Conservation (phyloP, 768 basidiomycete species). For the Brasilioporus rufonigricans region DNA sequence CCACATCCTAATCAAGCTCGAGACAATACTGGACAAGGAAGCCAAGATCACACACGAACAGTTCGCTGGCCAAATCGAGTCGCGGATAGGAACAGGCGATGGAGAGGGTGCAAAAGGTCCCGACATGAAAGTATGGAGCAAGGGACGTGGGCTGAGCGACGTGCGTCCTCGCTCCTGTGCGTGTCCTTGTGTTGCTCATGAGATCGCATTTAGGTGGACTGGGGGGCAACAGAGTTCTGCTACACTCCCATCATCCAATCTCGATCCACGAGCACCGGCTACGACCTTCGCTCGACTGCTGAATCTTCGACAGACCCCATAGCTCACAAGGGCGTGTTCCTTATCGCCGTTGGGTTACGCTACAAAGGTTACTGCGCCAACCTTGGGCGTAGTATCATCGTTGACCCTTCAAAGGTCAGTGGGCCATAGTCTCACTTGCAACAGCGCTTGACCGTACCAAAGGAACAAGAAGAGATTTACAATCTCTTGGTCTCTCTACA, state of each 20-base stretch:
- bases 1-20: slow-evolving; percentile 84
- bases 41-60: slow-evolving; percentile 87
- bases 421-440: not conserved
- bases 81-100: slow-evolving; percentile 74
- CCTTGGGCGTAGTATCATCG: slow-evolving; percentile 91
- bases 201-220: slow-evolving; percentile 77
- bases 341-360: slow-evolving; percentile 84
- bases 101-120: slow-evolving; percentile 70
- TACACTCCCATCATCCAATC: slow-evolving; percentile 97
- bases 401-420: slow-evolving; percentile 82
- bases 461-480: slow-evolving; percentile 94
- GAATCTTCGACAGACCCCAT: slow-evolving; percentile 83
- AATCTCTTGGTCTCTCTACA: slow-evolving; percentile 76
- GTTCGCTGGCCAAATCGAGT: slow-evolving; percentile 83
- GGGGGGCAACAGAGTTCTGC: slow-evolving; percentile 87
- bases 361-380: slow-evolving; percentile 94
- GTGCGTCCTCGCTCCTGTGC: slow-evolving; percentile 43
- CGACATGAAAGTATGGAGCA: slow-evolving; percentile 91
- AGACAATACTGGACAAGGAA: slow-evolving; percentile 88
- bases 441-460: slow-evolving; percentile 1
- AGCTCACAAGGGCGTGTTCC: slow-evolving; percentile 83
- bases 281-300: slow-evolving; percentile 85
- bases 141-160: slow-evolving; percentile 69
- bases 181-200: slow-evolving; percentile 4
- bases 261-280: slow-evolving; percentile 75